Percentiles rank a stretch among this genome's conserved stretches.
Conservation (phyloP, 768 basidiomycete species). For the Podaxis pistillaris region DNA sequence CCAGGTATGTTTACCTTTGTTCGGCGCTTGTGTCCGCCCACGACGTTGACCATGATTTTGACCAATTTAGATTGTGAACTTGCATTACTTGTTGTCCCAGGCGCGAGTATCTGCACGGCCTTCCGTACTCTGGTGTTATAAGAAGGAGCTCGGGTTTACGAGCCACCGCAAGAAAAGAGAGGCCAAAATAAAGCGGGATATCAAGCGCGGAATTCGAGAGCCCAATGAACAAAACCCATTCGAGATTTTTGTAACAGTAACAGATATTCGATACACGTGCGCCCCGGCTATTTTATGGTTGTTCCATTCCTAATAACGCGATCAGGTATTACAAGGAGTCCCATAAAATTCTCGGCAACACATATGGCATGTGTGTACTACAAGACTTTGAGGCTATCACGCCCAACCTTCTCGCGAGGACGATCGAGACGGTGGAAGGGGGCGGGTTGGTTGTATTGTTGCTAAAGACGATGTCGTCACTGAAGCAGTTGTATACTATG, state of each 20-base stretch:
- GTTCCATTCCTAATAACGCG: background rate
- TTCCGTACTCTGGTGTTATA: conserved; percentile 97
- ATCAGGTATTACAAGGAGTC: conserved; percentile 94
- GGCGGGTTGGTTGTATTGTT: conserved; percentile 87
- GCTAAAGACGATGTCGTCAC: conserved; percentile 91
- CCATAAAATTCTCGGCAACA: conserved; percentile 94
- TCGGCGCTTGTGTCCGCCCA: background rate
- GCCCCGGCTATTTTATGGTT: conserved; percentile 27
- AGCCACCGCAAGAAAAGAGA: conserved; percentile 97
- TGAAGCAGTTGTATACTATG: conserved; percentile 92
- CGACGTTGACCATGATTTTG: background rate
- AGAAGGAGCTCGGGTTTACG: conserved; percentile 96
- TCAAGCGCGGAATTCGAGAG: conserved; percentile 92
- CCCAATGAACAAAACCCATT: conserved; percentile 96
- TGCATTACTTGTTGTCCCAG: conserved; percentile 93
- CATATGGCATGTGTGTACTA: conserved; percentile 94
- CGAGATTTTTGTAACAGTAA: conserved; percentile 98
- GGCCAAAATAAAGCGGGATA: conserved; percentile 93
- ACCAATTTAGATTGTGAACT: conserved; percentile 75
- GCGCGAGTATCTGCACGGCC: conserved; percentile 86
- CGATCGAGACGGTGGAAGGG: conserved; percentile 98
- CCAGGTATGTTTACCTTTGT: conserved; percentile 54
- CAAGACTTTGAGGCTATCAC: conserved; percentile 99
- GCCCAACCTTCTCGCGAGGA: conserved; percentile 93
- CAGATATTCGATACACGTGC: conserved; percentile 96